These are phyloP conservation scores for Lycium ferocissimum DNA, from an alignment of 257 asterid genomes.

Conservation along the genomic window DNA sequence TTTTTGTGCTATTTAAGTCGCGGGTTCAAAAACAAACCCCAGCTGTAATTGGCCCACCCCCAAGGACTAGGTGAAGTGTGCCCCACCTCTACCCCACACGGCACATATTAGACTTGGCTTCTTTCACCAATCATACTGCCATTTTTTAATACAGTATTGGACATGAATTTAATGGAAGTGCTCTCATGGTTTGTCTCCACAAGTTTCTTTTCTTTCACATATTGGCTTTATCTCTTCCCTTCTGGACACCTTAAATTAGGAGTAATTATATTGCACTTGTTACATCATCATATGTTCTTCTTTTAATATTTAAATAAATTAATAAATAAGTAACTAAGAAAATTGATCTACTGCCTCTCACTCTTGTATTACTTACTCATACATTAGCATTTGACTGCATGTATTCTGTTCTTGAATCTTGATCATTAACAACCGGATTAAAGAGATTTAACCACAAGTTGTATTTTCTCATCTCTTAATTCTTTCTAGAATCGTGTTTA, in stretches of 20 bases:
- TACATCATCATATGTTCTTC: not conserved
- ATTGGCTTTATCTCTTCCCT: not conserved
- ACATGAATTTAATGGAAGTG: not conserved
- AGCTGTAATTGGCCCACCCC: not conserved
- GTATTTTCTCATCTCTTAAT: too few species aligned
- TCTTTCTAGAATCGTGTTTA: too few species aligned
- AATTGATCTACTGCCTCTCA: not conserved
- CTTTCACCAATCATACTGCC: not conserved
- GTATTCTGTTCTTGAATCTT: not conserved
- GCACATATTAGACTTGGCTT: not conserved
- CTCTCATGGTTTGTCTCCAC: constrained; percentile 3
- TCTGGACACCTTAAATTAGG: too few species aligned
- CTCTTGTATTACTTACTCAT: not conserved
- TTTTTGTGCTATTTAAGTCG: too few species aligned
- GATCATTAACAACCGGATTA: not conserved
- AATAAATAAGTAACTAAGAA: too few species aligned
- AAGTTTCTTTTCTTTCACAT: not conserved
- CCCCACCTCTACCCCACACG: not conserved
- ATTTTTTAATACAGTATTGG: not conserved
- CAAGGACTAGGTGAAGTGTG: not conserved
- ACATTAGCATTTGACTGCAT: not conserved
- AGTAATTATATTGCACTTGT: not conserved
- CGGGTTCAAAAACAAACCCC: not conserved
- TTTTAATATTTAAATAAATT: too few species aligned
- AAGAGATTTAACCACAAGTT: too few species aligned